Evolutionary conservation across 306 rosid species (phyloP).

Genomic region (Cicer chorassanicum): DNA sequence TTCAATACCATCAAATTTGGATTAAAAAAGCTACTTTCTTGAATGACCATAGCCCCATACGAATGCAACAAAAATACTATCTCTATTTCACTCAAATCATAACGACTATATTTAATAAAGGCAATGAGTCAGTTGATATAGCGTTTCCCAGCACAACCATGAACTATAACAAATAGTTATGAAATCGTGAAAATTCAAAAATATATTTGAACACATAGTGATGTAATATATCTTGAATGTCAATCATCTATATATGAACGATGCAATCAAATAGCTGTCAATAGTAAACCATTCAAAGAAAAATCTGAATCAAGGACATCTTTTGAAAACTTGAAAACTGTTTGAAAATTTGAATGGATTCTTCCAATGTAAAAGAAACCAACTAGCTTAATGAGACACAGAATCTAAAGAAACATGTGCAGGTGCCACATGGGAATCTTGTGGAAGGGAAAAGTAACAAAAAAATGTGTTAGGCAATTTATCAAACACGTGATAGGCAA

Average conservation of each 20-base stretch:
- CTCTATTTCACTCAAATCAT: neutral
- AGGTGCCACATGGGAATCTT: neutral
- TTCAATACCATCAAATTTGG: conserved; percentile 12
- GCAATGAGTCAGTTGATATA: neutral
- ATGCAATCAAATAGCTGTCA: neutral
- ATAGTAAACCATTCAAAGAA: neutral
- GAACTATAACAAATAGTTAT: neutral
- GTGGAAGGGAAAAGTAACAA: neutral
- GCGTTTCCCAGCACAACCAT: neutral
- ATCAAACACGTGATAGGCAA: conserved; percentile 56
- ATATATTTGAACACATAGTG: neutral
- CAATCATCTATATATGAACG: neutral
- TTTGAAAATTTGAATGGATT: neutral
- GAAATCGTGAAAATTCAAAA: neutral
- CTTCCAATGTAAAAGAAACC: neutral
- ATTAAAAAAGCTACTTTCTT: conserved; percentile 35
- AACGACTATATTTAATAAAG: neutral
- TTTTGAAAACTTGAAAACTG: neutral
- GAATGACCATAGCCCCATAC: neutral
- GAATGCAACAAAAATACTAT: neutral
- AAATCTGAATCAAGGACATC: neutral
- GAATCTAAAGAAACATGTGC: neutral
- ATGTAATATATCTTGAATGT: neutral
- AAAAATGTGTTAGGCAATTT: conserved; percentile 37
- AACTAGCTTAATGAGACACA: neutral